phyloP scores from a whole-genome alignment of 192 early-diverging fungal genomes.

The Funneliformis mosseae region DNA sequence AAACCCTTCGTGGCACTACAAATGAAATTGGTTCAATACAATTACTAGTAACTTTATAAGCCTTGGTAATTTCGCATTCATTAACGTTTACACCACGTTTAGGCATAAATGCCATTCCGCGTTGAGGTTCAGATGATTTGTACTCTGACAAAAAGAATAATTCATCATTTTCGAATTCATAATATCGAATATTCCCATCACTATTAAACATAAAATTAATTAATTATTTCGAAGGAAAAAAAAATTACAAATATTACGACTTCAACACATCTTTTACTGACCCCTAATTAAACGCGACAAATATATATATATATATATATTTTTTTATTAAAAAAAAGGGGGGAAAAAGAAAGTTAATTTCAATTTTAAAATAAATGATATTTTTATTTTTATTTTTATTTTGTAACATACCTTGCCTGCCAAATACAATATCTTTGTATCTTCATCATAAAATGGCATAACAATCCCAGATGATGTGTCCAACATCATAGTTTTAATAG shows the following conservation, averaged over 20 bases:
- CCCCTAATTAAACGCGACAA: not conserved
- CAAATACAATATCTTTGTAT: constrained; percentile 90
- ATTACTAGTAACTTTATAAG: constrained; percentile 90
- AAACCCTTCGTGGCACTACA: constrained; percentile 91
- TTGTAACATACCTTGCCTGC: constrained; percentile 79
- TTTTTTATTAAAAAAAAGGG: not conserved
- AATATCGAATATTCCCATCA: constrained; percentile 99
- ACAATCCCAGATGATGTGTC: constrained; percentile 94
- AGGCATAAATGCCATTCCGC: constrained; percentile 91
- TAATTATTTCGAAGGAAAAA: not conserved
- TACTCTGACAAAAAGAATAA: constrained; percentile 86
- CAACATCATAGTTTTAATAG: constrained; percentile 74
- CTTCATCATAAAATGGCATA: constrained; percentile 95
- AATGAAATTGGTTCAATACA: constrained; percentile 96
- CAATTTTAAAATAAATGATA: too few relatives aligned
- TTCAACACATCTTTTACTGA: not conserved
- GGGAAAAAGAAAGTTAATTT: too few relatives aligned
- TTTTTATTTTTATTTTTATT: not conserved
- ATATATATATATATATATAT: not conserved
- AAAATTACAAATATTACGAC: not conserved
- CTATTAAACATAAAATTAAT: constrained; percentile 44
- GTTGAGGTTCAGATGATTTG: constrained; percentile 88
- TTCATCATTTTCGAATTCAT: constrained; percentile 95
- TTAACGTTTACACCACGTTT: constrained; percentile 86
- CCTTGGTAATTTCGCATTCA: constrained; percentile 90